phyloP scores from a whole-genome alignment of 345 rosid genomes.

The Hypericum androsaemum region DNA sequence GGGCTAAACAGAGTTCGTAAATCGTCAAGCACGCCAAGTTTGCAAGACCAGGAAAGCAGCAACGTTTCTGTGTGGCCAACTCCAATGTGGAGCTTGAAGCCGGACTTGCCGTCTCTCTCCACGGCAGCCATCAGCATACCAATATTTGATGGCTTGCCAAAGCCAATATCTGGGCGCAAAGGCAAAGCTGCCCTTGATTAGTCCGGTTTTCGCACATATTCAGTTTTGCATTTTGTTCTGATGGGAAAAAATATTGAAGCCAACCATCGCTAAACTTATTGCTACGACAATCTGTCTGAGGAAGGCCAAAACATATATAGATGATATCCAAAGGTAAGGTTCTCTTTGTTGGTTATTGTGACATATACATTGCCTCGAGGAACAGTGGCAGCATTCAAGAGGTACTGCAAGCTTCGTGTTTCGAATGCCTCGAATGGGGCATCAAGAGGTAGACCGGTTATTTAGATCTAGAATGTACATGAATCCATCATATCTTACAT shows the following conservation, averaged over 20 bases:
- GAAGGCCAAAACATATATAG: too few species aligned
- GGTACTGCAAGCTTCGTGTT: not conserved
- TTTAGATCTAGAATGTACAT: conserved; percentile 6
- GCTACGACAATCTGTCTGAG: too few species aligned
- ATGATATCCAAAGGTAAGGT: too few species aligned
- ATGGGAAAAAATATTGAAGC: conserved; percentile 7
- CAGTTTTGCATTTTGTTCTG: not conserved
- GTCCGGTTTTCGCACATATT: not conserved
- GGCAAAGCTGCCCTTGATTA: conserved; percentile 77
- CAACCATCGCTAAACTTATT: too few species aligned
- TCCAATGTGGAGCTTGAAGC: conserved; percentile 50
- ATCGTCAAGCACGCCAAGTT: conserved; percentile 66
- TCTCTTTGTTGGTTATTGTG: too few species aligned
- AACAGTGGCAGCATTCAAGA: too few species aligned
- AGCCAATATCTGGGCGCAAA: conserved; percentile 51
- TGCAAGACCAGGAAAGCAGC: conserved; percentile 44
- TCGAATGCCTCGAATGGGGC: conserved; percentile 1
- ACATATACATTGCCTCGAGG: too few species aligned
- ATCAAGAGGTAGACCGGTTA: not conserved
- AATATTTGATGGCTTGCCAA: conserved; percentile 70
- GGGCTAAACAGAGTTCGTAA: conserved; percentile 44
- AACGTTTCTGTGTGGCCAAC: conserved; percentile 38
- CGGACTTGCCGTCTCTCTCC: conserved; percentile 52
- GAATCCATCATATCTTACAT: conserved; percentile 1
- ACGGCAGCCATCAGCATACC: conserved; percentile 44